Conservation (phyloP, 805 yeast species). For the Suhomyces kilbournensis region DNA sequence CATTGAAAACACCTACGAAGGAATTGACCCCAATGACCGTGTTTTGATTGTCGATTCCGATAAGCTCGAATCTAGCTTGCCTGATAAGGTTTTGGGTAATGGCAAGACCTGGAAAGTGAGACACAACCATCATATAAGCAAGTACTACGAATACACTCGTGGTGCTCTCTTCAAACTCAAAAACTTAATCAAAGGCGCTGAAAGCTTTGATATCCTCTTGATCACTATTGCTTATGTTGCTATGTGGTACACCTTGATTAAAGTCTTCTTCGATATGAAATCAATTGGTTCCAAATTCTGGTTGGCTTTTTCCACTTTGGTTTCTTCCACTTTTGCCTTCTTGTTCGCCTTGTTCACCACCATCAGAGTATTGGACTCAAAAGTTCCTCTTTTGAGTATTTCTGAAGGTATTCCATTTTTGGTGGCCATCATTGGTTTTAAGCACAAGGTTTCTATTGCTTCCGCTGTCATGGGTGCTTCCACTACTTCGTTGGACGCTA, state of each 20-base stretch:
- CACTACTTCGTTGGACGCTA: conserved; percentile 36
- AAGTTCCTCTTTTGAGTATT: conserved; percentile 68
- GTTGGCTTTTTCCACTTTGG: conserved; percentile 76
- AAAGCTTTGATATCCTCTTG: conserved; percentile 77
- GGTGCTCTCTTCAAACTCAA: conserved; percentile 39
- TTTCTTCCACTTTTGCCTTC: conserved; percentile 80
- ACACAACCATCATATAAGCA: conserved; percentile 53
- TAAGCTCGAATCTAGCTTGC: conserved; percentile 21
- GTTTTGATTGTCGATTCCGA: conserved; percentile 37
- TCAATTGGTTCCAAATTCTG: conserved; percentile 80
- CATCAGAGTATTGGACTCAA: conserved; percentile 51
- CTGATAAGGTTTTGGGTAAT: conserved; percentile 27
- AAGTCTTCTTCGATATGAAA: conserved; percentile 73
- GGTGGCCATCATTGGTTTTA: conserved; percentile 89
- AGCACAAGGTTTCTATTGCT: conserved; percentile 75
- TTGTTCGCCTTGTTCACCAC: conserved; percentile 68
- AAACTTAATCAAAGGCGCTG: conserved; percentile 64
- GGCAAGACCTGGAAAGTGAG: conserved; percentile 62
- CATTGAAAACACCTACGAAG: conserved; percentile 36
- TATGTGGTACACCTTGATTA: conserved; percentile 79
- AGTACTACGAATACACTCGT: conserved; percentile 51
- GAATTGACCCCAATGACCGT: conserved; percentile 42
- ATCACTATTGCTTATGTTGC: conserved; percentile 80
- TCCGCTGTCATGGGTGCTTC: conserved; percentile 46
- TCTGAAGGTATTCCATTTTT: conserved; percentile 92